Percentiles rank a stretch among this genome's conserved stretches.
Evolutionary conservation across 345 rosid species (phyloP).

Genomic region (Lagerstroemia speciosa): DNA sequence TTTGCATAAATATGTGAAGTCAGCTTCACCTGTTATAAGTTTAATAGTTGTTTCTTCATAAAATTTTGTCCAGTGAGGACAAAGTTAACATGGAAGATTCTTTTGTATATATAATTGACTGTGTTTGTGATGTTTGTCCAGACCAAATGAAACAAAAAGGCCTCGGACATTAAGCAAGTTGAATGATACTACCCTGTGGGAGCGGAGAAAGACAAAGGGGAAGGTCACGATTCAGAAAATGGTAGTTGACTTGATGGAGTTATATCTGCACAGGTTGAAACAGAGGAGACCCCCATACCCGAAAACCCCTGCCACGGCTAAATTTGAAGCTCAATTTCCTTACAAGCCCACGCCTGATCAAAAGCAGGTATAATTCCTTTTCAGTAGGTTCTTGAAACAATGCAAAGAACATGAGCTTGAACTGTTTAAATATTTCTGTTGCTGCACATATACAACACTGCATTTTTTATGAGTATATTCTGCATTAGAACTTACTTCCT

Average conservation of each 20-base stretch:
- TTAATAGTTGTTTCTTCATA: no score
- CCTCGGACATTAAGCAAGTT: constrained; percentile 79
- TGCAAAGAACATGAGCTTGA: neutral
- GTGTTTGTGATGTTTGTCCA: constrained; percentile 22
- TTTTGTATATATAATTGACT: constrained; percentile 3
- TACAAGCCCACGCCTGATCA: constrained; percentile 90
- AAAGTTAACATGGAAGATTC: neutral
- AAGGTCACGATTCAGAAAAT: constrained; percentile 93
- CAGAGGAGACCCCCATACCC: constrained; percentile 82
- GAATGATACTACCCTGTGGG: constrained; percentile 74
- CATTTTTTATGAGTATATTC: neutral
- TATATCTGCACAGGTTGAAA: constrained; percentile 79
- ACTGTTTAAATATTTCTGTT: neutral
- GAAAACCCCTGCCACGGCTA: constrained; percentile 54
- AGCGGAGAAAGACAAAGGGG: constrained; percentile 87
- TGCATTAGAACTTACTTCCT: neutral
- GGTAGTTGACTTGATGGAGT: constrained; percentile 97
- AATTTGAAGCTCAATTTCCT: constrained; percentile 60
- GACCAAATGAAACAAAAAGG: constrained; percentile 76
- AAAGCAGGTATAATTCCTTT: constrained; percentile 39
- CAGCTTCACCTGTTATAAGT: no score
- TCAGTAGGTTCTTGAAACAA: neutral
- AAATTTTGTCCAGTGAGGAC: neutral
- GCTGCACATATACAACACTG: neutral
- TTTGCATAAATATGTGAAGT: no score